These are phyloP conservation scores for Alternaria viburni DNA, from an alignment of 2,329 filamentous ascomycete genomes.

Conservation along the genomic window DNA sequence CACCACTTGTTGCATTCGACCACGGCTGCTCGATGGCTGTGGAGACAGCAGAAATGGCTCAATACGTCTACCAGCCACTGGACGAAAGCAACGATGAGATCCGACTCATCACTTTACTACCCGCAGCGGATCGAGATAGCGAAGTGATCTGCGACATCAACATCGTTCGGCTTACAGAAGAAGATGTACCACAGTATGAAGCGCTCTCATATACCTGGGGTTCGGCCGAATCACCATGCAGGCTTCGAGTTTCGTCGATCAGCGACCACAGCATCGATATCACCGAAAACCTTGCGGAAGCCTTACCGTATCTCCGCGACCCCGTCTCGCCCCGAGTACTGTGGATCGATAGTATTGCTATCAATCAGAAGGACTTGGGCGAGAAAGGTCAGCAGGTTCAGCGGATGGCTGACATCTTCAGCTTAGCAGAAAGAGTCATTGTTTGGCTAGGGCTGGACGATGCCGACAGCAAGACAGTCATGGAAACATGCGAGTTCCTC, in stretches of 20 bases:
- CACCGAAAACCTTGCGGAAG: not conserved
- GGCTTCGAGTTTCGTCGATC: not conserved
- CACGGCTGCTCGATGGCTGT: not conserved
- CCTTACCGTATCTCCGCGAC: not conserved
- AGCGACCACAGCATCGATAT: not conserved
- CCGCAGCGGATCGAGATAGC: not conserved
- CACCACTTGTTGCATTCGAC: not conserved
- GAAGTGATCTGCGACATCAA: slow-evolving; percentile 1
- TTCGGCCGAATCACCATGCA: not conserved
- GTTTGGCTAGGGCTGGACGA: slow-evolving; percentile 1
- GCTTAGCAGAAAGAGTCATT: not conserved
- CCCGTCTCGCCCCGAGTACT: not conserved
- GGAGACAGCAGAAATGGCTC: not conserved
- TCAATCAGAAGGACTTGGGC: not conserved
- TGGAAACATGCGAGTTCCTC: not conserved
- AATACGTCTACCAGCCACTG: not conserved
- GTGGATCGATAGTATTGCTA: not conserved
- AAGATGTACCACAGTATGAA: not conserved
- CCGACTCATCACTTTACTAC: not conserved
- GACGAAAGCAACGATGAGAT: not conserved
- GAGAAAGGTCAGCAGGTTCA: not conserved
- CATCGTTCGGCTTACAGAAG: not conserved
- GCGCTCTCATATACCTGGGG: not conserved
- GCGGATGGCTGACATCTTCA: not conserved
- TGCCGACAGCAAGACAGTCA: not conserved